Base-by-base conservation (phyloP, 495 filamentous ascomycete genomes). In the Xylaria castorea region DNA sequence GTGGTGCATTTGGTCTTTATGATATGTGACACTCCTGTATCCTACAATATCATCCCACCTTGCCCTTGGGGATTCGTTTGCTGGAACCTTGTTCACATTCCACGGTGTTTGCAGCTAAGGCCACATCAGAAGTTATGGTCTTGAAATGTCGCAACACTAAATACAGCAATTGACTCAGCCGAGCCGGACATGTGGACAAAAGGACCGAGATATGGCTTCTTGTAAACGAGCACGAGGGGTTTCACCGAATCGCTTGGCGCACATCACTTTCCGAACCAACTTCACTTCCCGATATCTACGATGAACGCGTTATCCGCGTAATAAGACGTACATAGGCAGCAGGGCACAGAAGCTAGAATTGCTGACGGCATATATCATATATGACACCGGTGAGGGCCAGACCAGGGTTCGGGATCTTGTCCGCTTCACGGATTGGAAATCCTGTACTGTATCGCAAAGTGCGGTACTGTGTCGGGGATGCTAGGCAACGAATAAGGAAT, bases 171-270 rank as follows among this genome's bases (percentile, higher is more conserved):
- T 53, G 11, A 36, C 9, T 32, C 30, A 60, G 30, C 55, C 18
- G 14, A 36, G 57, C 27, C 20, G 18, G 57, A 60, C 14, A 60
- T 60, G 9, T 22, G 32, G 58, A 22, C 58, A 61, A 22, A 61
- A 61, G 58, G 58, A 61, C 20, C 34, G 58, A 61, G 32, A 61
- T 61, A 36, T 36, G 57, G 57, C 16, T 18, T 61, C 20, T 61
- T 36, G 18, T 61, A 11, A 32, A 36, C 18, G 12, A 36, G 57
- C 57, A 34, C 32, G 58, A 30, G 18, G 20, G 58, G n/a, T 38
- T 38, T 61, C 34, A 61, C 58, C 20, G 58, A 22, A 38, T 38
- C 18, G n/a, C 34, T 61, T 38, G 58, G 34, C 34, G 9, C 25
- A 22, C 3, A 60, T 4, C 6, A 8, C 55, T 34, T 58, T 16